Evolutionary conservation across 139 green algal genomes (phyloP).

Genomic region (Dunaliella sp.): DNA sequence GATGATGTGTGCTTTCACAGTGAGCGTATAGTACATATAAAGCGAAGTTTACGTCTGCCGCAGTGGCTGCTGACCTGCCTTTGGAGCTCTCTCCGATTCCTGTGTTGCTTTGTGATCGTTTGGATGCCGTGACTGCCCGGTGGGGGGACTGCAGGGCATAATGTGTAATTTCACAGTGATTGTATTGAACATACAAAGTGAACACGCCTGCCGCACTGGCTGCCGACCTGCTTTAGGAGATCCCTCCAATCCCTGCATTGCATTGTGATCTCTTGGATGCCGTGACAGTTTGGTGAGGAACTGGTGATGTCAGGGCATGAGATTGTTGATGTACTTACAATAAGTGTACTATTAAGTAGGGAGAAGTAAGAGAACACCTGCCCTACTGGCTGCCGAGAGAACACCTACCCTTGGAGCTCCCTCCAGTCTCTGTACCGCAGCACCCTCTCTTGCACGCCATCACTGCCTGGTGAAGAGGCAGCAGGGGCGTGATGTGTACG

Average conservation of each 20-base stretch:
- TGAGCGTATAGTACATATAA: not conserved
- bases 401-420: not conserved
- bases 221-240: not conserved
- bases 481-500: not conserved
- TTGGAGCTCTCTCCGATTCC: not conserved
- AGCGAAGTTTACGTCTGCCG: not conserved
- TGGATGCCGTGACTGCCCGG: conserved; percentile 15
- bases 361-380: no score
- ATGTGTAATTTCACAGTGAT: not conserved
- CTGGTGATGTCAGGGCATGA: not conserved
- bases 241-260: not conserved
- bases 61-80: not conserved
- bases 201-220: not conserved
- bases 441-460: conserved; percentile 8
- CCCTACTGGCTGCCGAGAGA: not conserved
- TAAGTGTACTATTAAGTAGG: no score
- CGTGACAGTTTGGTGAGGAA: not conserved
- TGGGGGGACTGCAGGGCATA: not conserved
- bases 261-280: not conserved
- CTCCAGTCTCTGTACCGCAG: conserved; percentile 12
- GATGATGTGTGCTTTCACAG: not conserved
- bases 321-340: not conserved
- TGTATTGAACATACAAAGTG: not conserved
- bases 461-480: conserved; percentile 1
- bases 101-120: not conserved